Evolutionary conservation across 768 basidiomycete species (phyloP).

Genomic region (Tylopilus plumbeoviolaceoides): DNA sequence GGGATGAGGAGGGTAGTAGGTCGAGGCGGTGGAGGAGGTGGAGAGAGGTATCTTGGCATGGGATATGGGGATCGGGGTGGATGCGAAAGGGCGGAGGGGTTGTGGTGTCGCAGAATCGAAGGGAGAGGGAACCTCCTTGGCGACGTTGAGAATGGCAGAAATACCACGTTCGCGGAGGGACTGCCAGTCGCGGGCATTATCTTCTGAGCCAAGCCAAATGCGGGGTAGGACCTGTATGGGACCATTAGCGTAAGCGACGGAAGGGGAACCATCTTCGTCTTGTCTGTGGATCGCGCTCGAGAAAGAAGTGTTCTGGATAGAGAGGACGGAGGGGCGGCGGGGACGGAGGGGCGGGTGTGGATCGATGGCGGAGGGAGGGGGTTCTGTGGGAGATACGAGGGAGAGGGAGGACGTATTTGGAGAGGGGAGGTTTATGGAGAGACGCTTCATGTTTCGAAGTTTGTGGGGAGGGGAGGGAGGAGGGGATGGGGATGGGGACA

Average conservation of each 20-base stretch:
- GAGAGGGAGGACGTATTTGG: neutral
- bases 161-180: conserved; percentile 69
- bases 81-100: conserved; percentile 56
- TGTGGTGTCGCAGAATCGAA: conserved; percentile 50
- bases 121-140: conserved; percentile 82
- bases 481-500: neutral
- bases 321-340: conserved; percentile 68
- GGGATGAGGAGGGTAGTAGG: conserved; percentile 65
- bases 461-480: neutral
- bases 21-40: conserved; percentile 30
- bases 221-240: conserved; percentile 82
- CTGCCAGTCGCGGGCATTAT: conserved; percentile 82
- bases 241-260: conserved; percentile 72
- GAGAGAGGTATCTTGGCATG: conserved; percentile 35
- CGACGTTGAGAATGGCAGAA: conserved; percentile 83
- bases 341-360: conserved; percentile 33
- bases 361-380: conserved; percentile 24
- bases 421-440: conserved; percentile 62
- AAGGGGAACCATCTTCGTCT: conserved; percentile 58
- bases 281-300: conserved; percentile 55
- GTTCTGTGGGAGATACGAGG: conserved; percentile 30
- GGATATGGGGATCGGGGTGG: conserved; percentile 59
- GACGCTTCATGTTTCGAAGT: conserved; percentile 67
- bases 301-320: conserved; percentile 54
- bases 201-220: conserved; percentile 88